Evolutionary conservation across 768 basidiomycete species (phyloP).

Genomic region (Phanerodontia chrysosporium): DNA sequence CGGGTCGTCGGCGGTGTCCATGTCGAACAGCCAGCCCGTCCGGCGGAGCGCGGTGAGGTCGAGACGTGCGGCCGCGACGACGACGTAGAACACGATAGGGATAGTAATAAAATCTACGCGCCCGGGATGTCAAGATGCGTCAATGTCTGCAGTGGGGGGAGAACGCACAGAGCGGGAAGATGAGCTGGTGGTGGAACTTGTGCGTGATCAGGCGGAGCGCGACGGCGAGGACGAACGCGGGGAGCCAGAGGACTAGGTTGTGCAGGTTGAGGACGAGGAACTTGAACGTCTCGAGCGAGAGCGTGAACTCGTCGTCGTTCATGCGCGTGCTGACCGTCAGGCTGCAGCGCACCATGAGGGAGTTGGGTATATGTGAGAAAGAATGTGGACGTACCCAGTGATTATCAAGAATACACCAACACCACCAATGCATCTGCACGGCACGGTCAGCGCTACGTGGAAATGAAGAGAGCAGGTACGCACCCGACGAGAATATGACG

Average conservation of each 20-base stretch:
- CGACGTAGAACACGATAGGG: slow-evolving; percentile 78
- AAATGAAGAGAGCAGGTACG: neutral
- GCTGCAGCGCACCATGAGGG: no score
- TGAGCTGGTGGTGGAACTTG: slow-evolving; percentile 78
- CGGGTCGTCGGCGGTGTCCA: slow-evolving; percentile 39
- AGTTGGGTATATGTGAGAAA: no score
- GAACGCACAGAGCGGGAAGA: slow-evolving; percentile 81
- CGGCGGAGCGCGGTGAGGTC: slow-evolving; percentile 56
- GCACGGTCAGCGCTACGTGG: neutral
- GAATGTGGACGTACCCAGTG: slow-evolving; percentile 78
- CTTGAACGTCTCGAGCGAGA: slow-evolving; percentile 60
- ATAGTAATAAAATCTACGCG: slow-evolving; percentile 72
- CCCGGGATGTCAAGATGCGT: neutral
- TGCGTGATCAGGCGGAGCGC: slow-evolving; percentile 77
- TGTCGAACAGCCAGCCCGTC: slow-evolving; percentile 85
- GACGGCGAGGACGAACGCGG: slow-evolving; percentile 74
- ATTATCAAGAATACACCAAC: slow-evolving; percentile 89
- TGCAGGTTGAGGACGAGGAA: slow-evolving; percentile 62
- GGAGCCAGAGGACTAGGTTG: slow-evolving; percentile 71
- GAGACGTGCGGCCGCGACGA: slow-evolving; percentile 60
- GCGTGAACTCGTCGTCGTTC: slow-evolving; percentile 70
- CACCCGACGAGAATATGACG: slow-evolving; percentile 94
- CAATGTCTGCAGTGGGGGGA: slow-evolving; percentile 8
- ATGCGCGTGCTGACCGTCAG: slow-evolving; percentile 83
- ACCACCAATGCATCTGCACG: slow-evolving; percentile 81